These are phyloP conservation scores for Starmera amethionina DNA, from an alignment of 805 yeast genomes.

Conservation along the genomic window DNA sequence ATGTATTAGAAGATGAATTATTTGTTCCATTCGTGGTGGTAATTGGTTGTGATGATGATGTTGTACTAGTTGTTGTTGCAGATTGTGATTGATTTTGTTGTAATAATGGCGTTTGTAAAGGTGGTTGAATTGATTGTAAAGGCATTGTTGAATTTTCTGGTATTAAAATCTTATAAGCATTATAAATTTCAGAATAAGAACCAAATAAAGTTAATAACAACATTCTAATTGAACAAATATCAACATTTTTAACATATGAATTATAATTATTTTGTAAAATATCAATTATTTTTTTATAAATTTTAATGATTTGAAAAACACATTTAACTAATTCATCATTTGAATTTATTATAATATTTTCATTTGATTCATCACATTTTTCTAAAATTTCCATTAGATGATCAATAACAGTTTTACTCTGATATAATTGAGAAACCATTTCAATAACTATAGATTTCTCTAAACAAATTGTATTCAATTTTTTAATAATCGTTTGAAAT, in stretches of 20 bases:
- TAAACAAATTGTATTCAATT: slow-evolving; percentile 46
- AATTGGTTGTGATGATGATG: neutral
- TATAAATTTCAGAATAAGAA: slow-evolving; percentile 55
- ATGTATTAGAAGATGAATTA: too few species aligned
- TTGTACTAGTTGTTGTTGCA: slow-evolving; percentile 5
- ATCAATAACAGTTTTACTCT: slow-evolving; percentile 46
- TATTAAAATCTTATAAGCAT: slow-evolving; percentile 44
- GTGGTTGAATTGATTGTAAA: neutral
- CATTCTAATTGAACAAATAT: slow-evolving; percentile 56
- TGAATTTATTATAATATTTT: slow-evolving; percentile 6
- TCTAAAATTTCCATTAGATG: slow-evolving; percentile 48
- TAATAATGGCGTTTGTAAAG: too few species aligned
- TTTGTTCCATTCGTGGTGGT: neutral
- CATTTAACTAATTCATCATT: slow-evolving; percentile 27
- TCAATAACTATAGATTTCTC: slow-evolving; percentile 46
- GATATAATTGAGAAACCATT: slow-evolving; percentile 39
- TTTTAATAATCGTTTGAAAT: slow-evolving; percentile 47
- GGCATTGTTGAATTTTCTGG: slow-evolving; percentile 5
- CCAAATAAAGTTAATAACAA: slow-evolving; percentile 51
- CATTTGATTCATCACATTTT: slow-evolving; percentile 31
- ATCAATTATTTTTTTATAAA: slow-evolving; percentile 43
- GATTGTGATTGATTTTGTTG: neutral
- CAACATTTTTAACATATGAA: slow-evolving; percentile 44
- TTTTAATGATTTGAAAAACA: slow-evolving; percentile 27
- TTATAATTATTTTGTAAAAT: slow-evolving; percentile 38